These are phyloP conservation scores for Hortiboletus campestris DNA, from an alignment of 768 basidiomycete species.

Conservation along the genomic window DNA sequence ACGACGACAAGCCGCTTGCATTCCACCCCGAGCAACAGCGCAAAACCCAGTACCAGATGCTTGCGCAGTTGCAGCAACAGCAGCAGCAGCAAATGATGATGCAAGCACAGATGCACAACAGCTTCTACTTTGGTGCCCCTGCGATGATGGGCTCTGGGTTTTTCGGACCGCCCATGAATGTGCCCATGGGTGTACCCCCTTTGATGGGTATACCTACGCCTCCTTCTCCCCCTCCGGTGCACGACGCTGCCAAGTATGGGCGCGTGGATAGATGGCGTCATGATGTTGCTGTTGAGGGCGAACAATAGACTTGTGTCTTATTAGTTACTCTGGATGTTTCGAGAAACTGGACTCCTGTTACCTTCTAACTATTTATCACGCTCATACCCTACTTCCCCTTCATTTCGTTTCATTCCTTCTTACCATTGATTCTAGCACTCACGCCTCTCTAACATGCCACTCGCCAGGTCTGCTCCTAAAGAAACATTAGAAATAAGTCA, in stretches of 20 bases:
- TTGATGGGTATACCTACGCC: constrained; percentile 39
- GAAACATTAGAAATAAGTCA: constrained; percentile 34
- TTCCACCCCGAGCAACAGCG: constrained; percentile 80
- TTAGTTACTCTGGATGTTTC: constrained; percentile 6
- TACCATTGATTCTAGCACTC: constrained; percentile 1
- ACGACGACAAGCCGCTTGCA: constrained; percentile 70
- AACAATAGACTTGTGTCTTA: constrained; percentile 28
- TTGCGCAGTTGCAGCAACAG: constrained; percentile 41
- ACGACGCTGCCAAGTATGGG: constrained; percentile 64
- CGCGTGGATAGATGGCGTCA: constrained; percentile 81
- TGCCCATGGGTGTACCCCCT: constrained; percentile 46
- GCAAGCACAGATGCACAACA: constrained; percentile 74
- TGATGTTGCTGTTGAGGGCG: constrained; percentile 73
- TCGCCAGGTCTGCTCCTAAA: neutral
- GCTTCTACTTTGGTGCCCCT: constrained; percentile 67
- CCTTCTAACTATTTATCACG: constrained; percentile 10
- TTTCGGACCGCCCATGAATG: constrained; percentile 56
- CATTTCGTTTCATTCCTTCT: neutral
- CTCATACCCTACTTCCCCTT: neutral
- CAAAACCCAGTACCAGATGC: constrained; percentile 52
- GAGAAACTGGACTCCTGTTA: constrained; percentile 6
- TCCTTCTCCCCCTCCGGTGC: constrained; percentile 60
- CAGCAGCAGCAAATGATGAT: constrained; percentile 69
- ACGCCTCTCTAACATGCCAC: neutral
- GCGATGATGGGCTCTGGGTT: constrained; percentile 71